A percentile compares a stretch with the other conserved stretches of the same genome.
Evolutionary conservation across 768 basidiomycete genomes (phyloP).

Genomic region (Termitomyces titanicus): DNA sequence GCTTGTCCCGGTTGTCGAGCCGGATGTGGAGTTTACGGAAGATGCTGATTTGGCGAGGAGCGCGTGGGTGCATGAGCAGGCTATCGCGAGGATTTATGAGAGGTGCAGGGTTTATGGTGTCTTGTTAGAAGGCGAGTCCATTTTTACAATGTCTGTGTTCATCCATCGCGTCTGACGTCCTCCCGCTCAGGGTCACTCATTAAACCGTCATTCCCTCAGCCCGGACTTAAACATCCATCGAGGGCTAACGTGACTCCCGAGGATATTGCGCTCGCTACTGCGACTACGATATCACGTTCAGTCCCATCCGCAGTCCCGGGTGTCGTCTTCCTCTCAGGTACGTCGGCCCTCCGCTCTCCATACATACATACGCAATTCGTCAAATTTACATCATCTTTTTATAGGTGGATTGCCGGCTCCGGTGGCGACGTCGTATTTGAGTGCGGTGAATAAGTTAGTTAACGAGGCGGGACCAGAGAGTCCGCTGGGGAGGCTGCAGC

Average conservation of each 20-base stretch:
- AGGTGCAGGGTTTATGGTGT: constrained; percentile 42
- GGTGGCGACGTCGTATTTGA: constrained; percentile 37
- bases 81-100: constrained; percentile 42
- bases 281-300: constrained; percentile 40
- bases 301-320: constrained; percentile 46
- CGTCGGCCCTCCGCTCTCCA: constrained; percentile 3
- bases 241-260: constrained; percentile 31
- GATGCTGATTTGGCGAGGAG: constrained; percentile 44
- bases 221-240: constrained; percentile 39
- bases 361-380: too few relatives aligned
- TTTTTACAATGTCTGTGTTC: background rate
- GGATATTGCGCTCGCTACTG: constrained; percentile 43
- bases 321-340: constrained; percentile 47
- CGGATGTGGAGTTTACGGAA: constrained; percentile 47
- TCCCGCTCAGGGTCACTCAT: constrained; percentile 39
- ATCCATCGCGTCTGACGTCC: background rate
- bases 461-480: constrained; percentile 29
- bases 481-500: constrained; percentile 36
- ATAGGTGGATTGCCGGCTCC: constrained; percentile 41
- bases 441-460: constrained; percentile 36
- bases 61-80: constrained; percentile 42
- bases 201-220: constrained; percentile 51
- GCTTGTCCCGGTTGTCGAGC: constrained; percentile 50
- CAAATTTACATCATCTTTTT: background rate
- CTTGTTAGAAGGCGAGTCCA: constrained; percentile 39